Base-by-base conservation (phyloP, 225 moss, liverwort and hornwort genomes). In the Marchantia polymorpha region DNA sequence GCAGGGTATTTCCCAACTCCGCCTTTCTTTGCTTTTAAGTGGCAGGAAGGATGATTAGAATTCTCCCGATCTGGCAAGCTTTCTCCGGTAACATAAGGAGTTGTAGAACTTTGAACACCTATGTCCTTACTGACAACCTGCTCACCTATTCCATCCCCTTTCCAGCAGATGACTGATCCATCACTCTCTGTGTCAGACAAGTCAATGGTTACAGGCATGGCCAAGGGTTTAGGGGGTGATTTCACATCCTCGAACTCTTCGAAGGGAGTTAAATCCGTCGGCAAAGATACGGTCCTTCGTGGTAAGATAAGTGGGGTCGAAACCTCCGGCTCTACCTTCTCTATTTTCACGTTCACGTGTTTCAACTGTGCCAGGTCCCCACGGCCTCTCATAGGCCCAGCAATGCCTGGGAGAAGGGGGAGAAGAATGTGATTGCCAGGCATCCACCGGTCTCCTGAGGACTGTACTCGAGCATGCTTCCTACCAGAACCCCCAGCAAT, bases 101-200 rank as follows among this genome's bases (percentile, higher is more conserved):
- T 8, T 4, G 49, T 14, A 59, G 75, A 17, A 19, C 56, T 39
- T 39, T 6, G 56, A 6, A 56, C 19, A 56, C 19, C 19, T 3
- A 56, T 3, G 56, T 56, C 56, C 9, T 19, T 19, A 56, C 19
- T 56, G 19, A 56, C 56, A 19, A 12, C 56, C 56, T 12, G 14
- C 1, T 12, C 56, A 19, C 20, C 16, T 8, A 2, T 20, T 46
- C 20, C 20, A 19, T 19, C 20, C 7, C 26, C 39, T 20, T 48
- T 65, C 27, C 26, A 65, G 29, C 27, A 65, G 29, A 14, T 10
- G 25, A 4, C 65, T 12, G 65, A 71, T 8, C 56, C 74, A n/a
- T 74, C 53, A 74, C 47, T 76, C 11, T 76, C 59, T 16, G 56
- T 14, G 14, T 60, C 59, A 61, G 76, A 76, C 47, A 76, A 61